These are phyloP conservation scores for Lipomyces yamadae DNA, from an alignment of 805 yeast species.

Conservation along the genomic window DNA sequence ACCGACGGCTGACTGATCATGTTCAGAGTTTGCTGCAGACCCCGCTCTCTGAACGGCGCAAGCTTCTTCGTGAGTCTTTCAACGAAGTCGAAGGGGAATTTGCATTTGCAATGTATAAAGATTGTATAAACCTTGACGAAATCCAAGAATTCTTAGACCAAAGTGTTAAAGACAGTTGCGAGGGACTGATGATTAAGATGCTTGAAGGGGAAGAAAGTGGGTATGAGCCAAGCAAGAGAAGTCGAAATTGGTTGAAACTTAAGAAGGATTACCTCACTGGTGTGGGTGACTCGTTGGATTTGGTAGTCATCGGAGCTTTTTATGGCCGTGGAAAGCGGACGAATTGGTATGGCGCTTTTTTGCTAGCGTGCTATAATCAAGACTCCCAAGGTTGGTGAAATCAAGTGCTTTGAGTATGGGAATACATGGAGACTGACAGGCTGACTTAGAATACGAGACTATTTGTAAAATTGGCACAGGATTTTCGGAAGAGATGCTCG, in stretches of 20 bases:
- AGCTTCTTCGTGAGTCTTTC: slow-evolving; percentile 60
- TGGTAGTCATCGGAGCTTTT: slow-evolving; percentile 93
- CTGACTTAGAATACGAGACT: slow-evolving; percentile 72
- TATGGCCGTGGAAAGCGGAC: slow-evolving; percentile 94
- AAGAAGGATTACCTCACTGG: slow-evolving; percentile 95
- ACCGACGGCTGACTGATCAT: neutral
- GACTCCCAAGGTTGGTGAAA: slow-evolving; percentile 62
- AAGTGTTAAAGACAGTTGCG: slow-evolving; percentile 87
- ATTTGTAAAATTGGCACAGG: slow-evolving; percentile 98
- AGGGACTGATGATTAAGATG: slow-evolving; percentile 94
- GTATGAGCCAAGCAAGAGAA: slow-evolving; percentile 94
- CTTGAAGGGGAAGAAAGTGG: slow-evolving; percentile 77
- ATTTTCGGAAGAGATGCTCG: slow-evolving; percentile 82
- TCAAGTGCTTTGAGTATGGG: neutral
- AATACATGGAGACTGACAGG: neutral
- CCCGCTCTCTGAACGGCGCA: slow-evolving; percentile 73
- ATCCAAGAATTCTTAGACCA: slow-evolving; percentile 85
- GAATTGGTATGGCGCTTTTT: slow-evolving; percentile 91
- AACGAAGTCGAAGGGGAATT: slow-evolving; percentile 74
- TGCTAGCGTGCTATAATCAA: slow-evolving; percentile 86
- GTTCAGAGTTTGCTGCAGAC: slow-evolving; percentile 55
- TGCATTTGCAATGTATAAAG: slow-evolving; percentile 74
- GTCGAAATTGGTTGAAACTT: slow-evolving; percentile 92
- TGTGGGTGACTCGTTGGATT: slow-evolving; percentile 91
- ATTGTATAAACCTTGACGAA: slow-evolving; percentile 72